Percentiles rank a stretch among this genome's conserved stretches.
phyloP scores from a whole-genome alignment of 192 early-diverging fungal species.

The Fimicolochytrium jonesii region DNA sequence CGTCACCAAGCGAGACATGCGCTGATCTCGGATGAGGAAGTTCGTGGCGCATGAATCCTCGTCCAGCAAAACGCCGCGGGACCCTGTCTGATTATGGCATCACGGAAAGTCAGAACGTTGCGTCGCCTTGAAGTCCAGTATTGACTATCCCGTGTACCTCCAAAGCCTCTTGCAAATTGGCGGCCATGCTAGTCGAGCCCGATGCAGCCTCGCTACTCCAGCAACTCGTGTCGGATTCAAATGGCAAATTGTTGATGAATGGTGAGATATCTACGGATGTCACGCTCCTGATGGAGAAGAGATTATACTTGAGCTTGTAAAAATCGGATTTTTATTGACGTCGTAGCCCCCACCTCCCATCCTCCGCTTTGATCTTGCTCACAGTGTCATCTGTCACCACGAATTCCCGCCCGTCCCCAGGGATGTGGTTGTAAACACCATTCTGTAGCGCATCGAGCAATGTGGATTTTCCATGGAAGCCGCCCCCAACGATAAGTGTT shows the following conservation, averaged over 20 bases:
- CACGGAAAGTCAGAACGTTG: too few species aligned
- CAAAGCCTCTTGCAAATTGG: slow-evolving; percentile 54
- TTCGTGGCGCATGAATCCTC: slow-evolving; percentile 63
- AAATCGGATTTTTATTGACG: background rate
- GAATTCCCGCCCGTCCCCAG: slow-evolving; percentile 52
- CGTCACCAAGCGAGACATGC: slow-evolving; percentile 50
- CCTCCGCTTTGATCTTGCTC: slow-evolving; percentile 49
- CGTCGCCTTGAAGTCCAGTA: too few species aligned
- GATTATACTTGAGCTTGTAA: background rate
- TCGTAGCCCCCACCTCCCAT: slow-evolving; percentile 30
- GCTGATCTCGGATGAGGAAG: slow-evolving; percentile 53
- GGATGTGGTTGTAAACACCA: slow-evolving; percentile 55
- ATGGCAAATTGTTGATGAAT: slow-evolving; percentile 51
- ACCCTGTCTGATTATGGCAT: slow-evolving; percentile 42
- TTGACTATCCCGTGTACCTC: too few species aligned
- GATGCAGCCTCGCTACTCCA: slow-evolving; percentile 50
- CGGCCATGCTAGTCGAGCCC: slow-evolving; percentile 58
- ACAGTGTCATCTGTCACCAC: slow-evolving; percentile 33
- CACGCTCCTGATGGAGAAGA: slow-evolving; percentile 27
- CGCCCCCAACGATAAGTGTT: slow-evolving; percentile 48
- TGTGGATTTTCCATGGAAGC: slow-evolving; percentile 59
- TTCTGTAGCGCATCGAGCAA: slow-evolving; percentile 50
- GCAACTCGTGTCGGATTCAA: slow-evolving; percentile 32
- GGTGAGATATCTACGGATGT: slow-evolving; percentile 44
- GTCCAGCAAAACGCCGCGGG: slow-evolving; percentile 43